phyloP scores from a whole-genome alignment of 1,284 basidiomycete species.

The Pyrrhoderma noxium region DNA sequence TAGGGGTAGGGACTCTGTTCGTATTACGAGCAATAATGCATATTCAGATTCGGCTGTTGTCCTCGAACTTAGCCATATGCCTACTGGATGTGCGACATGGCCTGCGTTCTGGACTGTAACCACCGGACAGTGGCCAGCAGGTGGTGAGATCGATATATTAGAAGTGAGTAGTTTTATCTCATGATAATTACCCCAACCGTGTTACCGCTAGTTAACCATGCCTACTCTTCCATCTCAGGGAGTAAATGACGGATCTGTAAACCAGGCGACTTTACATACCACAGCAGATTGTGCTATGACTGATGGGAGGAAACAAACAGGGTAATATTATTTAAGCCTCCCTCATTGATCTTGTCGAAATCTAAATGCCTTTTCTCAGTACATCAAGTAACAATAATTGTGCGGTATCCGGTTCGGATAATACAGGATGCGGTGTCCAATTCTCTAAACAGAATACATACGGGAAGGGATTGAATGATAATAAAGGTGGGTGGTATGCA shows the following conservation, averaged over 20 bases:
- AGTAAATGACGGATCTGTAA: conserved; percentile 36
- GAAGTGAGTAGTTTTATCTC: conserved; percentile 30
- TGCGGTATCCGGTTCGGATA: conserved; percentile 41
- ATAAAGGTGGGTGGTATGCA: conserved; percentile 45
- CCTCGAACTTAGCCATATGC: conserved; percentile 50
- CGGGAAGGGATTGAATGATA: conserved; percentile 42
- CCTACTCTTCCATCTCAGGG: no score
- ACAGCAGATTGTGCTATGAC: conserved; percentile 39
- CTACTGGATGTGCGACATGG: conserved; percentile 48
- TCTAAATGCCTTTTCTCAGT: conserved; percentile 23
- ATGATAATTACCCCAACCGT: not conserved
- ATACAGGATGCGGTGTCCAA: conserved; percentile 55
- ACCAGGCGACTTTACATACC: conserved; percentile 51
- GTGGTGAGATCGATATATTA: conserved; percentile 47
- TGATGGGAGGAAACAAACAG: conserved; percentile 31
- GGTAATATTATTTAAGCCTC: conserved; percentile 33
- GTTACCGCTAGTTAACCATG: not conserved
- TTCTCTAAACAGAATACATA: conserved; percentile 39
- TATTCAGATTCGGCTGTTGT: conserved; percentile 45
- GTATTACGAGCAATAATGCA: conserved; percentile 38
- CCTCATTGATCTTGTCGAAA: not conserved
- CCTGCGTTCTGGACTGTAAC: conserved; percentile 63
- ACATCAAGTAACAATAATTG: conserved; percentile 35
- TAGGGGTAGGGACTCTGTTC: conserved; percentile 44
- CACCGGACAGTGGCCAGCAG: conserved; percentile 42